Evolutionary conservation across 2,329 filamentous ascomycete species (phyloP).

Genomic region (Coniochaeta ligniaria): DNA sequence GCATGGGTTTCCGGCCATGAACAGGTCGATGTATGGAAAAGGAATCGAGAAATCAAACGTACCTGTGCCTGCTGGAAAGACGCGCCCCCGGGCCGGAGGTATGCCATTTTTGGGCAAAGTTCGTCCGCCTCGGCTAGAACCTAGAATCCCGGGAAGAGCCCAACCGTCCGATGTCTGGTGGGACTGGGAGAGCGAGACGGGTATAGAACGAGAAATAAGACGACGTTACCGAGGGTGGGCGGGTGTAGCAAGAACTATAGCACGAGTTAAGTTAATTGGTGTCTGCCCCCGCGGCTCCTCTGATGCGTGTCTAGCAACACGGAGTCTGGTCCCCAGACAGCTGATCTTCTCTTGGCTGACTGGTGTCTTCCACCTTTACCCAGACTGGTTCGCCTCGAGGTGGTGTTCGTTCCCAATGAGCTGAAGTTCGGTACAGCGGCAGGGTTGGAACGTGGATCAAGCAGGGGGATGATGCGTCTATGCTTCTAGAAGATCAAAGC

Average conservation of each 20-base stretch:
- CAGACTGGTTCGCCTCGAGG: neutral
- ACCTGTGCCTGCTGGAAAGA: slow-evolving; percentile 26
- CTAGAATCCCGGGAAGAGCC: neutral
- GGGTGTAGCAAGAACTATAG: neutral
- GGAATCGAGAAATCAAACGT: neutral
- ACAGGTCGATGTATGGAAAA: neutral
- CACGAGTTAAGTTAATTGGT: neutral
- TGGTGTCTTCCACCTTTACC: neutral
- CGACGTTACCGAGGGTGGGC: neutral
- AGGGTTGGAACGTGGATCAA: slow-evolving; percentile 8
- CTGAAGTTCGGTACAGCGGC: neutral
- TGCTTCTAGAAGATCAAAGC: slow-evolving; percentile 3
- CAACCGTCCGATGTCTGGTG: neutral
- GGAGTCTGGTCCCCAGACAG: neutral
- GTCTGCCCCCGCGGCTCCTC: neutral
- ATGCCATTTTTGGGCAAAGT: slow-evolving; percentile 17
- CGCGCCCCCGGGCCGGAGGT: slow-evolving; percentile 14
- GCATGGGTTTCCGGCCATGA: neutral
- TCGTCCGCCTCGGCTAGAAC: neutral
- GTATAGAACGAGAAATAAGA: neutral
- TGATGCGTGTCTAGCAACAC: slow-evolving; percentile 2
- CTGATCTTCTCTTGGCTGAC: neutral
- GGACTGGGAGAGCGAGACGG: neutral
- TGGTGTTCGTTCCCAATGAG: neutral
- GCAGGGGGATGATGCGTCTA: slow-evolving; percentile 3